Percentiles rank a stretch among this genome's conserved stretches.
Evolutionary conservation across 2,329 filamentous ascomycete species (phyloP).

Genomic region (Metarhizium anisopliae): DNA sequence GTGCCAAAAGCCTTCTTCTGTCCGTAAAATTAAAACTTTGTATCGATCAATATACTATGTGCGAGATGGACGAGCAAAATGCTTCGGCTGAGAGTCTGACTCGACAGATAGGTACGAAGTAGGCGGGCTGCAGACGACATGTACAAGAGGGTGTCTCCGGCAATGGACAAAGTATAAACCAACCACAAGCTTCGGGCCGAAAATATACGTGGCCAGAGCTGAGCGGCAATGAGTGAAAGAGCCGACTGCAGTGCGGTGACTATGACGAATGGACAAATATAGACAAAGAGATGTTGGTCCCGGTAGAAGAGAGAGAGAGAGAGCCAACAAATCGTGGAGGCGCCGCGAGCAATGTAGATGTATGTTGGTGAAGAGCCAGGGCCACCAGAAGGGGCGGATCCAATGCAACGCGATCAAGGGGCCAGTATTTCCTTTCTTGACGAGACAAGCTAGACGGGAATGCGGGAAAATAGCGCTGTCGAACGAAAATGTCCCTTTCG

Average conservation of each 20-base stretch:
- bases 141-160: not conserved
- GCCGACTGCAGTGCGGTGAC: not conserved
- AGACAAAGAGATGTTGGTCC: not conserved
- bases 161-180: constrained; percentile 1
- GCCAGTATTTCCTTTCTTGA: not conserved
- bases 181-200: not conserved
- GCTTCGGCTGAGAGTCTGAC: not conserved
- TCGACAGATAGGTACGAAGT: not conserved
- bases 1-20: not conserved
- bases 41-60: not conserved
- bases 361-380: constrained; percentile 2
- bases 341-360: constrained; percentile 3
- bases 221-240: not conserved
- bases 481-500: constrained; percentile 13
- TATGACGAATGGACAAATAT: not conserved
- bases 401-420: constrained; percentile 6
- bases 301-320: not conserved
- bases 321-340: not conserved
- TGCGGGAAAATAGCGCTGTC: constrained; percentile 9
- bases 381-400: constrained; percentile 4
- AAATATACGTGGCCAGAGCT: constrained; percentile 6
- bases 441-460: constrained; percentile 4
- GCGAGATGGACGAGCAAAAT: not conserved
- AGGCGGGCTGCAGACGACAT: not conserved
- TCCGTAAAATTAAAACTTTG: not conserved